Base-by-base conservation (phyloP, 768 basidiomycete genomes). In the Tylopilus rubrobrunneus region DNA sequence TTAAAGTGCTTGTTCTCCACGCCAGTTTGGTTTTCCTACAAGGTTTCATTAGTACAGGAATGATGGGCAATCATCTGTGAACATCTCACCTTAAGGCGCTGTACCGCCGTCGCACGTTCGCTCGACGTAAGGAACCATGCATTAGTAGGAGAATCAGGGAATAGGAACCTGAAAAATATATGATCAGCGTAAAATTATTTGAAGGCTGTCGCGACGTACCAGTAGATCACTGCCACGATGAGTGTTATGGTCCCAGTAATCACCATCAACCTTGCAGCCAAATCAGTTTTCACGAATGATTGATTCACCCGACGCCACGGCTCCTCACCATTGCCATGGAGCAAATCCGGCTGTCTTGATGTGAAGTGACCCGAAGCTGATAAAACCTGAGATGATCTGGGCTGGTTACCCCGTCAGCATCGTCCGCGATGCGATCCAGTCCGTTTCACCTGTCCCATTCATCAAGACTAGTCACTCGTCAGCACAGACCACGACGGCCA, bases 1-100 rank as follows among this genome's bases (percentile, higher is more conserved):
- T 91, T 91, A 72, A 87, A 91, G 49, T 77, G 77, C 61, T 91
- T 92, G 64, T 88, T 90, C 69, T 90, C 89, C 10, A 89, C 79
- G 29, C 89, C 89, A 0, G 86, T 86, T 79, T 91, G 87, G 57
- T 89, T 89, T 68, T 74, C 78, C 81, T 84, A 57, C 7, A 21
- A 11, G 19, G 6, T 15, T 17, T 19, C 37, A 12, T 58, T 7
- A 56, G 29, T 44, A 40, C 33, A 21, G 4, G 3, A 15, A 7
- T 43, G 10, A 47, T 37, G 14, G 7, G 15, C 19, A 34, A 12
- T 41, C 2, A n/a, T 21, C 19, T 21, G n/a, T 36, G 5, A n/a
- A 10, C 37, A 53, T 19, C 43, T 3, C 23, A 83, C 84, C 74
- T 84, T 84, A 53, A 89, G 78, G 8, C 87, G 79, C 47, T 73